Evolutionary conservation across 257 asterid species (phyloP), one percentile per base, ranked within the genome.

Genomic region (Galeopsis tetrahit): DNA sequence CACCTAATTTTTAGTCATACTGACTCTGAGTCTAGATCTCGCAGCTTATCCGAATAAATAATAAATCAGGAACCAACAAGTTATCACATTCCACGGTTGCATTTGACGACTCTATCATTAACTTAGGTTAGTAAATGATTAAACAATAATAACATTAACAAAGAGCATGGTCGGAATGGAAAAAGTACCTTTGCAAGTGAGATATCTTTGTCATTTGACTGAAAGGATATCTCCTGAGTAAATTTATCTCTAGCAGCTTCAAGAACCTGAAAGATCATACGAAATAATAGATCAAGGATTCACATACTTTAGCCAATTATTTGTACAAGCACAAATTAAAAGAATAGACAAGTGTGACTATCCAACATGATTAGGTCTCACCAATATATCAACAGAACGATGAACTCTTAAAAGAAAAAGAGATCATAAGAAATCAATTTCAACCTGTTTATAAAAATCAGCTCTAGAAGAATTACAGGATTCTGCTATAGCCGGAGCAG

Each of bases 131-230:
- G 56, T 49, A 49, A 13, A 49, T 49, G 17, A 55, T 21, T 17
- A 35, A 33, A 56, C 34, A 68, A 35, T 46, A 71, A 76, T 70
- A 42, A 36, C 76, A 49, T 60, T 15, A 33, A 72, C 66, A 71
- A 67, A 15, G 46, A 70, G 63, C 62, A 58, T 21, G 31, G 13
- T 40, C 35, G 40, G 6, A 69, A 38, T 3, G 57, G 62, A 68
- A 36, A 28, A 46, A 71, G 44, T 82, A 93, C 98, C 97, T 93
- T 89, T 39, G 97, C 90, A 44, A 93, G 92, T 33, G 97, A 91
- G 84, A 93, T 81, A 80, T 93, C 95, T 72, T 83, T 93, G 84
- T 88, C 97, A 82, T 88, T 88, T 32, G 92, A 81, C 83, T 80
- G 91, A 81, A 88, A 89, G 63, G 96, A 88, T 73, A 89, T 88